These are phyloP conservation scores for Golubevia sp. DNA, from an alignment of 1,284 basidiomycete species.

Conservation along the genomic window DNA sequence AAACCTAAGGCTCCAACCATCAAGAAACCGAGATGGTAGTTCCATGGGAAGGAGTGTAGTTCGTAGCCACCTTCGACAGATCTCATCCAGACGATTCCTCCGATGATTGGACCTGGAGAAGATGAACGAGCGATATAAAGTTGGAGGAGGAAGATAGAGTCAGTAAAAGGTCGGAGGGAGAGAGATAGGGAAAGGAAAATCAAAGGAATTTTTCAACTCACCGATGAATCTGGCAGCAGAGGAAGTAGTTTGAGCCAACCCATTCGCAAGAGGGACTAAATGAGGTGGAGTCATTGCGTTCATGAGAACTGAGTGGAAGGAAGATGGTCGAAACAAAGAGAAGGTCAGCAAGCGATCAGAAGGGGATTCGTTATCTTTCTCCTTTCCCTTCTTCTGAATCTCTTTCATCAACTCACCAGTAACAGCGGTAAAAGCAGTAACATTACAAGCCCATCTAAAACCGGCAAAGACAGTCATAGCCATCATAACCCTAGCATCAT, in stretches of 20 bases:
- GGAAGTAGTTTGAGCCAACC: conserved; percentile 62
- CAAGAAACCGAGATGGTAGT: conserved; percentile 54
- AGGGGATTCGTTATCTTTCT: no score
- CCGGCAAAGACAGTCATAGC: conserved; percentile 62
- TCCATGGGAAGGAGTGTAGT: conserved; percentile 39
- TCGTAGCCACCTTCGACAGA: conserved; percentile 40
- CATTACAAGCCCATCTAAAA: conserved; percentile 61
- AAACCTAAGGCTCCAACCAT: conserved; percentile 44
- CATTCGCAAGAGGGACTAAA: conserved; percentile 63
- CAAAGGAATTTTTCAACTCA: no score
- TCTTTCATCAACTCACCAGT: no score
- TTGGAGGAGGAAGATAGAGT: not conserved
- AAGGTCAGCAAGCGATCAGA: conserved; percentile 5
- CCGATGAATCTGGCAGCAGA: conserved; percentile 62
- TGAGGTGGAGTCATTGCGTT: conserved; percentile 63
- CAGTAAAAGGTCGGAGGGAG: conserved; percentile 47
- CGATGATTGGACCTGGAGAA: conserved; percentile 9
- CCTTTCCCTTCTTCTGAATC: no score
- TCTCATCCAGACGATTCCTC: conserved; percentile 53
- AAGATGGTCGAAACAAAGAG: not conserved
- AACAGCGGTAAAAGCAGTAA: conserved; percentile 60
- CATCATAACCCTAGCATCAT: conserved; percentile 63
- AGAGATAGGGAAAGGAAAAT: no score
- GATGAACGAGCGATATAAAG: not conserved
- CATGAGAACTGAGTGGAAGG: conserved; percentile 22